phyloP scores from a whole-genome alignment of 2,329 filamentous ascomycete species.

The Macrophomina tecta region DNA sequence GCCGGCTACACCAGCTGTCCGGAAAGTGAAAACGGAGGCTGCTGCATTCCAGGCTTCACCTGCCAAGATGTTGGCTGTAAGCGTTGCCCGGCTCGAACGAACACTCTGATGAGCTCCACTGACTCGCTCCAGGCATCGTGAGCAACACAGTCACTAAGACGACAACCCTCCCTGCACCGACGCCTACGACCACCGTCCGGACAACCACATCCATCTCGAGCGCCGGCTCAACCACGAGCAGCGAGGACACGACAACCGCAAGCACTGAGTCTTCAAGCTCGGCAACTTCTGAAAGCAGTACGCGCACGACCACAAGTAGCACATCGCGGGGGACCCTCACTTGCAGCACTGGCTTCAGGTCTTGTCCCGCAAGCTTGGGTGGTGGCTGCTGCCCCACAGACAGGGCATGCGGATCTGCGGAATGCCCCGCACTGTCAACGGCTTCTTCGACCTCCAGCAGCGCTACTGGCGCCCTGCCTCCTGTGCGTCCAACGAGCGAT shows the following conservation, averaged over 20 bases:
- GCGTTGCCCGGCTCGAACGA: not conserved
- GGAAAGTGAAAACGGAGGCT: constrained; percentile 71
- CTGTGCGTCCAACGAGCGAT: constrained; percentile 47
- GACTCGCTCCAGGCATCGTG: constrained; percentile 30
- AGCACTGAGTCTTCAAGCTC: constrained; percentile 15
- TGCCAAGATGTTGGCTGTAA: constrained; percentile 74
- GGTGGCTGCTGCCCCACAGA: constrained; percentile 58
- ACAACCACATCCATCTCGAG: constrained; percentile 31
- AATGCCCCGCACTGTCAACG: constrained; percentile 44
- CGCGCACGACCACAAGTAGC: constrained; percentile 42
- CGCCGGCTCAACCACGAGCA: constrained; percentile 18
- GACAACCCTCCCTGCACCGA: constrained; percentile 33
- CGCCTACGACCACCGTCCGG: constrained; percentile 26
- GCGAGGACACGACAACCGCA: constrained; percentile 24
- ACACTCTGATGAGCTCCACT: not conserved
- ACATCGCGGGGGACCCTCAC: constrained; percentile 30
- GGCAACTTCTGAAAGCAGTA: constrained; percentile 12
- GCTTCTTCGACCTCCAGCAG: constrained; percentile 41
- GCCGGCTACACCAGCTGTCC: constrained; percentile 69
- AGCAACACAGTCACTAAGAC: constrained; percentile 34
- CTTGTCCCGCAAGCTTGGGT: constrained; percentile 53
- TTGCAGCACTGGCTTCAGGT: constrained; percentile 53
- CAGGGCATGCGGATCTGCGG: constrained; percentile 49
- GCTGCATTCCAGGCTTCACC: constrained; percentile 74
- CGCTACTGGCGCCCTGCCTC: constrained; percentile 46